These are phyloP conservation scores for Fagus sylvatica DNA, from an alignment of 306 rosid species.

Conservation along the genomic window DNA sequence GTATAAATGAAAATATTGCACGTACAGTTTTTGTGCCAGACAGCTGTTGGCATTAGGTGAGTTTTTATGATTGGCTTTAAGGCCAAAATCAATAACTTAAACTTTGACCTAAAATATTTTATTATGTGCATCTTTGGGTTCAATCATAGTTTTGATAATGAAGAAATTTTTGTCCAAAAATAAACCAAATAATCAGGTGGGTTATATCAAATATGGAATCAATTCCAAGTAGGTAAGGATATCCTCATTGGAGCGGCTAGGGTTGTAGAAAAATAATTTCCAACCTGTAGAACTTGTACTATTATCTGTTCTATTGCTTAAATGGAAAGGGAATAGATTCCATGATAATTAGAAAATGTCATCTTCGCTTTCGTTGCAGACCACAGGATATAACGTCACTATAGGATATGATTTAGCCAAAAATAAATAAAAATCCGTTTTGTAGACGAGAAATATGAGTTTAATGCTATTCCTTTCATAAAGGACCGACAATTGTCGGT, in stretches of 20 bases:
- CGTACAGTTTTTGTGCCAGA: conserved; percentile 25
- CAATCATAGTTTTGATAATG: neutral
- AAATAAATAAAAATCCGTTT: neutral
- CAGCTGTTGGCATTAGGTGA: conserved; percentile 34
- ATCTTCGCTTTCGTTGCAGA: conserved; percentile 4
- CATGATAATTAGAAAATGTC: neutral
- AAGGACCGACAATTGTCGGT: neutral
- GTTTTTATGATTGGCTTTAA: neutral
- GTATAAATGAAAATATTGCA: too few species aligned
- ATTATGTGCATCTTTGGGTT: conserved; percentile 1
- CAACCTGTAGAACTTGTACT: neutral
- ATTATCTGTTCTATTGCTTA: neutral
- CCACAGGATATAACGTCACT: conserved; percentile 23
- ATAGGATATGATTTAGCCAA: neutral
- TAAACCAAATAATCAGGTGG: conserved; percentile 6
- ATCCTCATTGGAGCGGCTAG: neutral
- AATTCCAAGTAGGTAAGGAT: neutral
- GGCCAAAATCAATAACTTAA: neutral
- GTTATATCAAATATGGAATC: neutral
- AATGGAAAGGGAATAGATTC: neutral
- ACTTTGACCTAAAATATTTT: neutral
- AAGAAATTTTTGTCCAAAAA: neutral
- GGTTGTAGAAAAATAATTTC: neutral
- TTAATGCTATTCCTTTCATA: neutral
- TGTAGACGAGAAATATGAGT: conserved; percentile 10